A percentile compares a stretch with the other conserved stretches of the same genome.
phyloP scores from a whole-genome alignment of 768 basidiomycete species.

The Pisolithus marmoratus region DNA sequence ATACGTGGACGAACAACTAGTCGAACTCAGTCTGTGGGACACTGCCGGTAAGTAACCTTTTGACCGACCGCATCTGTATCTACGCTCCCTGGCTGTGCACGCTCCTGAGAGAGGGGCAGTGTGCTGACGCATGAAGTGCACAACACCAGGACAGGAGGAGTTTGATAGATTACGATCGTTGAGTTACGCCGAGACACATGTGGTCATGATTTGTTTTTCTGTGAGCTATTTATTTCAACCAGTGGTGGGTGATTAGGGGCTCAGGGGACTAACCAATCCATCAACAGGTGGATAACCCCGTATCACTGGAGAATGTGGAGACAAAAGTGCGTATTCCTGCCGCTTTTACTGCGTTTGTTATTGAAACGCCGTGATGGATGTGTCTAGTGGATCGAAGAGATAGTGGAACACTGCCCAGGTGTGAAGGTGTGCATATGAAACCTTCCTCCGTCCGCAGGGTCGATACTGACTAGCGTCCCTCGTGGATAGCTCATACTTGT shows the following conservation, averaged over 20 bases:
- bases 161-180: conserved; percentile 90
- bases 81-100: background rate
- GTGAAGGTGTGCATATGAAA: conserved; percentile 62
- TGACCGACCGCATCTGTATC: background rate
- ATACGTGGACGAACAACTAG: conserved; percentile 76
- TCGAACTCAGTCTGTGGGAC: conserved; percentile 95
- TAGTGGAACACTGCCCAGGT: conserved; percentile 88
- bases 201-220: conserved; percentile 95
- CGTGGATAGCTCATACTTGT: conserved; percentile 71
- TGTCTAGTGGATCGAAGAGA: conserved; percentile 85
- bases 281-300: conserved; percentile 81
- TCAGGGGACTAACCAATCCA: background rate
- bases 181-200: conserved; percentile 96
- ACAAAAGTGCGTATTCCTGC: conserved; percentile 56
- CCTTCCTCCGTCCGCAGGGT: conserved; percentile 1
- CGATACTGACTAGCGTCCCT: conserved; percentile 4
- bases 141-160: conserved; percentile 78
- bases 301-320: conserved; percentile 95
- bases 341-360: background rate
- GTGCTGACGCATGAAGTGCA: conserved; percentile 28
- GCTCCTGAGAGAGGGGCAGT: conserved; percentile 5
- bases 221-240: conserved; percentile 38
- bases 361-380: background rate
- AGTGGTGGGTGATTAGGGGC: background rate
- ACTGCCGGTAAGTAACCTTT: conserved; percentile 66